A percentile compares a stretch with the other conserved stretches of the same genome.
These are phyloP conservation scores for Tylopilus sp. DNA, from an alignment of 768 basidiomycete species.

Conservation along the genomic window DNA sequence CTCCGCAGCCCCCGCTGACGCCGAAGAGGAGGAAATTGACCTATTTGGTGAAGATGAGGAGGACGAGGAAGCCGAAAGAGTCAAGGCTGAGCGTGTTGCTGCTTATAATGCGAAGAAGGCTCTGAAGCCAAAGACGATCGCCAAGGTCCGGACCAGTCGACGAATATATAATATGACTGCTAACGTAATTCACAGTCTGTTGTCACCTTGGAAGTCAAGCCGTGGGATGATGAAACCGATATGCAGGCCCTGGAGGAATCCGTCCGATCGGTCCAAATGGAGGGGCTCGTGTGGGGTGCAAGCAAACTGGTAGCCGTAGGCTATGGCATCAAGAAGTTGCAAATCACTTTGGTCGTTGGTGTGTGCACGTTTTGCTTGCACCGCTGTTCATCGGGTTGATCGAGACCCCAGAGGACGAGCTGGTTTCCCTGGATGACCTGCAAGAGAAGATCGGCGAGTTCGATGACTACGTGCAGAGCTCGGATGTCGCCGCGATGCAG, in stretches of 20 bases:
- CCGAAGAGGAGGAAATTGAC: conserved; percentile 72
- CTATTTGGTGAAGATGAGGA: conserved; percentile 85
- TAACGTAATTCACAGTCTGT: conserved; percentile 67
- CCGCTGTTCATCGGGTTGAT: neutral
- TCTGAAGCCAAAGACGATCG: conserved; percentile 78
- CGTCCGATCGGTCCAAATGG: conserved; percentile 83
- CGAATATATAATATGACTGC: conserved; percentile 6
- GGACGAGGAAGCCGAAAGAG: conserved; percentile 77
- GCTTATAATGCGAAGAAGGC: conserved; percentile 95
- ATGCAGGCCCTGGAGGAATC: conserved; percentile 81
- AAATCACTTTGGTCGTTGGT: conserved; percentile 60
- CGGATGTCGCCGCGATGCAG: conserved; percentile 92
- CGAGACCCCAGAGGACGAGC: conserved; percentile 77
- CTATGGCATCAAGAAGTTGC: conserved; percentile 93
- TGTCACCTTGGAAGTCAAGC: conserved; percentile 97
- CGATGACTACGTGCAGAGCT: conserved; percentile 87
- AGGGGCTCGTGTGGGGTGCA: conserved; percentile 94
- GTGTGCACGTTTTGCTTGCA: conserved; percentile 17
- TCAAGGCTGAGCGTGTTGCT: conserved; percentile 92
- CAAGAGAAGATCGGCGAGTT: conserved; percentile 87
- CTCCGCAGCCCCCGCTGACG: conserved; percentile 43
- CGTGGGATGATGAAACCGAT: conserved; percentile 99
- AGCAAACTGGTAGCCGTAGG: conserved; percentile 92
- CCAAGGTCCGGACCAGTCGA: conserved; percentile 58
- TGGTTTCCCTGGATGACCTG: conserved; percentile 87